Conservation (phyloP, 2,329 filamentous ascomycete species). For the Proliferodiscus dingleyae region DNA sequence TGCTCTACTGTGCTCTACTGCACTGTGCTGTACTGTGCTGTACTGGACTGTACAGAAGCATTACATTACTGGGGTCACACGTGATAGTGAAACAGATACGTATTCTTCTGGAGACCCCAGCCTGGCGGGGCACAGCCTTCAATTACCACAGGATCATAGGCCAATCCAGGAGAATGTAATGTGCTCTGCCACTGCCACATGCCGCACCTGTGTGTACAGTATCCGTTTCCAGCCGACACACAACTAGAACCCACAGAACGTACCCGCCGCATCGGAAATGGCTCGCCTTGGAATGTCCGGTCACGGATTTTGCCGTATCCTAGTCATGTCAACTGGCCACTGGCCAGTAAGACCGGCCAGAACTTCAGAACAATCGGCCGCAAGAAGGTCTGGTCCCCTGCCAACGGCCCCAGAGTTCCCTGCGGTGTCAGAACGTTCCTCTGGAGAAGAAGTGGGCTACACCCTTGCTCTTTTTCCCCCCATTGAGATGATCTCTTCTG, state of each 20-base stretch:
- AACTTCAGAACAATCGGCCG: too few relatives aligned
- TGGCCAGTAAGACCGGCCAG: too few relatives aligned
- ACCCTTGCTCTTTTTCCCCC: background rate
- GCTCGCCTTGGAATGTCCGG: background rate
- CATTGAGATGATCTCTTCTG: too few relatives aligned
- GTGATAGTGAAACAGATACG: too few relatives aligned
- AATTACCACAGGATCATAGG: background rate
- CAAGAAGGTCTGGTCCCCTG: too few relatives aligned
- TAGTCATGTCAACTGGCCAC: too few relatives aligned
- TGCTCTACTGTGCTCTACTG: too few relatives aligned
- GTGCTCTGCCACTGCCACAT: background rate
- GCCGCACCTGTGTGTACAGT: background rate
- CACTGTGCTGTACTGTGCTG: too few relatives aligned
- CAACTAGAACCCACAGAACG: background rate
- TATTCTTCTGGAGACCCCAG: too few relatives aligned
- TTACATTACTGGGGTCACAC: too few relatives aligned
- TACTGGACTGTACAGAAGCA: too few relatives aligned
- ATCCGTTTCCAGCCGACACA: constrained; percentile 2
- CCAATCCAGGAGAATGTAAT: background rate
- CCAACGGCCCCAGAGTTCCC: background rate
- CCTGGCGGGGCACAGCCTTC: too few relatives aligned
- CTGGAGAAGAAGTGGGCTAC: constrained; percentile 5
- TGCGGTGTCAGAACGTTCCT: background rate
- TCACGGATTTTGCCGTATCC: background rate
- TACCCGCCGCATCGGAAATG: background rate